Evolutionary conservation across 352 stramenopile species (phyloP).

Genomic region (Phytopythium oedochilum): DNA sequence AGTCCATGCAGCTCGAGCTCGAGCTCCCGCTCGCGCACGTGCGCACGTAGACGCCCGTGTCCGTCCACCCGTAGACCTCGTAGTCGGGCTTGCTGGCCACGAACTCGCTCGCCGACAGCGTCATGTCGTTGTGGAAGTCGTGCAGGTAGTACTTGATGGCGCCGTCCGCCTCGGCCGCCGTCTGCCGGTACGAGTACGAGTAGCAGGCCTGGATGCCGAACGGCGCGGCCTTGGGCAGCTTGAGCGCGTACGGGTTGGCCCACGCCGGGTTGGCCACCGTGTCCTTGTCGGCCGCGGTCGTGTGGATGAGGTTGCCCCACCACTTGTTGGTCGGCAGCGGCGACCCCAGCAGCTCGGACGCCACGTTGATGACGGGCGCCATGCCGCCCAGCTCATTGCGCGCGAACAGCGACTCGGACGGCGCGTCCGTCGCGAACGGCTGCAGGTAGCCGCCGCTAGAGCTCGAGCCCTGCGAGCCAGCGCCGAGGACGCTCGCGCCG

Average conservation of each 20-base stretch:
- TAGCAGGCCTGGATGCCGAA: slow-evolving; percentile 60
- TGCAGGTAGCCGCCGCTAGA: slow-evolving; percentile 22
- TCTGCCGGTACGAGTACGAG: slow-evolving; percentile 51
- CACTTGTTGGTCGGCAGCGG: slow-evolving; percentile 78
- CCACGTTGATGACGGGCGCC: slow-evolving; percentile 59
- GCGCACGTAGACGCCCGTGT: slow-evolving; percentile 50
- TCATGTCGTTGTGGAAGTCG: slow-evolving; percentile 60
- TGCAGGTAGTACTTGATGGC: slow-evolving; percentile 58
- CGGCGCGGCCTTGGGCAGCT: slow-evolving; percentile 33
- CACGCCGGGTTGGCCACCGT: slow-evolving; percentile 45
- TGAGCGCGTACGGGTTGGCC: slow-evolving; percentile 64
- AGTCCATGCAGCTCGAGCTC: slow-evolving; percentile 40
- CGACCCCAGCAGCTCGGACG: slow-evolving; percentile 32
- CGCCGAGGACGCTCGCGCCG: background rate
- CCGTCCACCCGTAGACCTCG: slow-evolving; percentile 57
- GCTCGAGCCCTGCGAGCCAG: slow-evolving; percentile 3
- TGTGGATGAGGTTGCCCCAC: slow-evolving; percentile 80
- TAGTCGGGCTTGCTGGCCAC: slow-evolving; percentile 36
- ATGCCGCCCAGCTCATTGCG: slow-evolving; percentile 31
- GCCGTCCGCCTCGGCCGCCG: slow-evolving; percentile 37
- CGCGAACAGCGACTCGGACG: slow-evolving; percentile 37
- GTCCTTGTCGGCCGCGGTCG: slow-evolving; percentile 25
- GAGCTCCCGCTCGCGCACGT: slow-evolving; percentile 26
- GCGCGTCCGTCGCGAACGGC: slow-evolving; percentile 34
- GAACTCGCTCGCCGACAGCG: slow-evolving; percentile 55